Conservation (phyloP, 2,329 filamentous ascomycete species). For the Neoscytalidium dimidiatum region DNA sequence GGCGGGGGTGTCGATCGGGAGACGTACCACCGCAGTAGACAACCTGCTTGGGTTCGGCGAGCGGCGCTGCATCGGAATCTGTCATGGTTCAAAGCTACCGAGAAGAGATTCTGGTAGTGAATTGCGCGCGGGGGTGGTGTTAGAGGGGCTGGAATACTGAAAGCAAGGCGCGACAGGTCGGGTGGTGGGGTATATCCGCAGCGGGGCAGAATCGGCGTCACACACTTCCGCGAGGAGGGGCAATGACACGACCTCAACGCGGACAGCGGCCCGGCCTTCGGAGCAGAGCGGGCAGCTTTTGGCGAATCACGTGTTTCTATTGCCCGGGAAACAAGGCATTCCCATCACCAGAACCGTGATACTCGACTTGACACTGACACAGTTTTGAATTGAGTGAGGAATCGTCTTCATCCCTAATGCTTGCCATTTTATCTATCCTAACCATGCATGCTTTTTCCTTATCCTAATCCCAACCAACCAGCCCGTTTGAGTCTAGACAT, state of each 20-base stretch:
- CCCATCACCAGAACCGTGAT: not conserved
- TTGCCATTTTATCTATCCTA: not conserved
- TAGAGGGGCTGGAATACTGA: not conserved
- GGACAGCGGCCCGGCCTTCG: not conserved
- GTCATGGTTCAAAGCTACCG: slow-evolving; percentile 16
- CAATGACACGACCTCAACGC: not conserved
- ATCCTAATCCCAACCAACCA: not conserved
- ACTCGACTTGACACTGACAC: not conserved
- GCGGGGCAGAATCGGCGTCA: slow-evolving; percentile 14
- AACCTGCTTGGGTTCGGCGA: slow-evolving; percentile 52
- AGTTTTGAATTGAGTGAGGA: not conserved
- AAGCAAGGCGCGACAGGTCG: not conserved
- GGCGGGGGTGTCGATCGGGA: not conserved
- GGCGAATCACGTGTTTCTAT: not conserved
- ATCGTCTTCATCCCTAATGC: not conserved
- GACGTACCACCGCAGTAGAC: slow-evolving; percentile 63
- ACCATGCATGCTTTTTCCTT: not conserved
- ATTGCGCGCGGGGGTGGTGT: not conserved
- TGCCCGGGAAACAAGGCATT: too few relatives aligned
- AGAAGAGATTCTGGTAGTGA: not conserved
- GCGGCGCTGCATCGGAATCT: slow-evolving; percentile 25
- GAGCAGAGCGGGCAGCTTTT: not conserved
- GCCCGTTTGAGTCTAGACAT: not conserved
- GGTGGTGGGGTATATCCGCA: slow-evolving; percentile 3
- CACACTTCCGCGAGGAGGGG: slow-evolving; percentile 2